phyloP scores from a whole-genome alignment of 2,329 filamentous ascomycete species.

The Cladorrhinum sp. region DNA sequence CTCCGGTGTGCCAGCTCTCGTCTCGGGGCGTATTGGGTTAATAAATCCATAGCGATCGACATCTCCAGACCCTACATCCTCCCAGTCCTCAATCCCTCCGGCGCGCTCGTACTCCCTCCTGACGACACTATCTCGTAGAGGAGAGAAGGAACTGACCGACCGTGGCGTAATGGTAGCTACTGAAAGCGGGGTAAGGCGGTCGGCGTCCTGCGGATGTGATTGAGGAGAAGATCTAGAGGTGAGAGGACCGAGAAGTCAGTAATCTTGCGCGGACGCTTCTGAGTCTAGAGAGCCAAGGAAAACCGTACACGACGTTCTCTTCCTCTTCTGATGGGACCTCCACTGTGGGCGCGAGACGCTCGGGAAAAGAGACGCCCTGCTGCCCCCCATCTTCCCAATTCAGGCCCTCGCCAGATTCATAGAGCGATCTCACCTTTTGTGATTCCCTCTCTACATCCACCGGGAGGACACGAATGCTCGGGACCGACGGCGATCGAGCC shows the following conservation, averaged over 20 bases:
- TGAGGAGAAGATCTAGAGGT: slow-evolving; percentile 18
- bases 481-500: slow-evolving; percentile 28
- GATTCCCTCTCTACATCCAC: slow-evolving; percentile 60
- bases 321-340: slow-evolving; percentile 52
- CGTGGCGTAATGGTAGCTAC: slow-evolving; percentile 37
- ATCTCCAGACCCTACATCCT: slow-evolving; percentile 58
- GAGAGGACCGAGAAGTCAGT: slow-evolving; percentile 5
- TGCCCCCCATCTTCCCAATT: slow-evolving; percentile 51
- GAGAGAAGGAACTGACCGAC: slow-evolving; percentile 45
- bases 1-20: slow-evolving; percentile 42
- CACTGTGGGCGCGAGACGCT: slow-evolving; percentile 47
- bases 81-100: slow-evolving; percentile 65
- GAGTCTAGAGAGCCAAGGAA: slow-evolving; percentile 40
- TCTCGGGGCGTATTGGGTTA: slow-evolving; percentile 42
- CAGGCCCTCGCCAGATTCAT: slow-evolving; percentile 54
- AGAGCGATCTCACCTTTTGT: slow-evolving; percentile 66
- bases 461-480: slow-evolving; percentile 52
- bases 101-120: slow-evolving; percentile 48
- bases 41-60: slow-evolving; percentile 71
- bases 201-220: slow-evolving; percentile 23
- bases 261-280: slow-evolving; percentile 3
- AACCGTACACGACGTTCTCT: slow-evolving; percentile 56
- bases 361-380: slow-evolving; percentile 41
- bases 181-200: slow-evolving; percentile 31
- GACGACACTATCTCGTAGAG: slow-evolving; percentile 40